A percentile compares a stretch with the other conserved stretches of the same genome.
phyloP scores from a whole-genome alignment of 345 rosid genomes.

The Linum lewisii region DNA sequence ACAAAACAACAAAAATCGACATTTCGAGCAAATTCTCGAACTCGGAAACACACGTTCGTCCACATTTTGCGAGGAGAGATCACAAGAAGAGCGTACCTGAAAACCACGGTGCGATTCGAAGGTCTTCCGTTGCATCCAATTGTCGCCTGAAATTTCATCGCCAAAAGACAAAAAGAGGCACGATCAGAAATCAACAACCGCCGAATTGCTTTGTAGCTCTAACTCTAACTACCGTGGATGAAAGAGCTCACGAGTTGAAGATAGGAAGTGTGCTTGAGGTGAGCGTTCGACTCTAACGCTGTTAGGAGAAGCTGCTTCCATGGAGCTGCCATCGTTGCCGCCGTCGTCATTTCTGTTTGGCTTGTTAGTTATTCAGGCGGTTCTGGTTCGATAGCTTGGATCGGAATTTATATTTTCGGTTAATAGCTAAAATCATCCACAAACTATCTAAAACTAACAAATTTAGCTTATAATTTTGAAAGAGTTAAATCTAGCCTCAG shows the following conservation, averaged over 20 bases:
- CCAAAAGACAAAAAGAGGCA: neutral
- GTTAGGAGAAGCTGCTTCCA: slow-evolving; percentile 79
- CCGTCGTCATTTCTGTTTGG: no score
- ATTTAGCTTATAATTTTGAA: no score
- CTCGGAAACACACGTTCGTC: neutral
- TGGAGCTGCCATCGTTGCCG: slow-evolving; percentile 28
- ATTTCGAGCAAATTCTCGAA: neutral
- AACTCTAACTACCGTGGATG: neutral
- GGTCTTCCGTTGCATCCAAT: slow-evolving; percentile 67
- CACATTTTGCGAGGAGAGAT: neutral
- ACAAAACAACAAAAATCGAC: slow-evolving; percentile 4
- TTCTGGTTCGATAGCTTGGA: no score
- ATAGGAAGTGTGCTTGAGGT: slow-evolving; percentile 53
- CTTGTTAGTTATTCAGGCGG: no score
- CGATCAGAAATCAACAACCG: neutral
- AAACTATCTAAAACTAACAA: no score
- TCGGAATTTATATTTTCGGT: no score
- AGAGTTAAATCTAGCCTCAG: no score
- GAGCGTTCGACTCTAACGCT: slow-evolving; percentile 60
- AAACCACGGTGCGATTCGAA: slow-evolving; percentile 78
- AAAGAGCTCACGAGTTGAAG: slow-evolving; percentile 42
- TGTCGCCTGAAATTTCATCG: slow-evolving; percentile 51
- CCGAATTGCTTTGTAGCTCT: neutral
- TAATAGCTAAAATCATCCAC: no score
- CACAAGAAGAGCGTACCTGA: slow-evolving; percentile 43